Base-by-base conservation (phyloP, 1,139 yeast species). In the Tardiomyces depauwii region DNA sequence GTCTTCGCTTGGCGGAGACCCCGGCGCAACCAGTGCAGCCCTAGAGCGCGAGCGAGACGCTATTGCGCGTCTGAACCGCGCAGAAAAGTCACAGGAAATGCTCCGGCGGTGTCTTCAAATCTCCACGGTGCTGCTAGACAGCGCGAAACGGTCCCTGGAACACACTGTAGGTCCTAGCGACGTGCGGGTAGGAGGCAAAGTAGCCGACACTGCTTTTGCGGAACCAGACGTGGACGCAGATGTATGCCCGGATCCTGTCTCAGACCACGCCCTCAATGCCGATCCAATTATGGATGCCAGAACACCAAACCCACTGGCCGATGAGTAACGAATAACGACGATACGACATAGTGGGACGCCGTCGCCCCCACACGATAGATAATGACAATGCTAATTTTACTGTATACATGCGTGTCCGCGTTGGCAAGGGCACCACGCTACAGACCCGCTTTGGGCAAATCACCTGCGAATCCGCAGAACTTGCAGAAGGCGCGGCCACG, bases 61-160 rank as follows among this genome's bases (percentile, higher is more conserved):
- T 61, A 58, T 40, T 54, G 57, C 30, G 48, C 54, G 18, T 51
- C 52, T 44, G 44, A 55, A 39, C 48, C 55, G n/a, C 50, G 55
- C 11, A 56, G 56, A 39, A 45, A 49, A 39, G 51, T 55, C 25
- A 53, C 52, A 33, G 44, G 44, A 6, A 46, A 48, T 12, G 36
- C 48, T 58, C 32, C 52, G 54, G 28, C 47, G 48, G 36, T 59
- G 62, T 44, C 45, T 59, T 12, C 41, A 47, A 7, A 45, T 56
- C 12, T 48, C 57, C 1, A 55, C 55, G 16, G 38, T 51, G 7
- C 49, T 59, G 32, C 42, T 59, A 27, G 46, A 47, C 18, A 54
- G 52, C 38, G 61, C 61, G 0, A 38, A 41, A 18, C 47, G 45
- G 30, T 51, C 59, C 7, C 42, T 57, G n/a, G 49, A 51, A 16